phyloP scores from a whole-genome alignment of 805 yeast genomes.

The Debaryomyces maramus region DNA sequence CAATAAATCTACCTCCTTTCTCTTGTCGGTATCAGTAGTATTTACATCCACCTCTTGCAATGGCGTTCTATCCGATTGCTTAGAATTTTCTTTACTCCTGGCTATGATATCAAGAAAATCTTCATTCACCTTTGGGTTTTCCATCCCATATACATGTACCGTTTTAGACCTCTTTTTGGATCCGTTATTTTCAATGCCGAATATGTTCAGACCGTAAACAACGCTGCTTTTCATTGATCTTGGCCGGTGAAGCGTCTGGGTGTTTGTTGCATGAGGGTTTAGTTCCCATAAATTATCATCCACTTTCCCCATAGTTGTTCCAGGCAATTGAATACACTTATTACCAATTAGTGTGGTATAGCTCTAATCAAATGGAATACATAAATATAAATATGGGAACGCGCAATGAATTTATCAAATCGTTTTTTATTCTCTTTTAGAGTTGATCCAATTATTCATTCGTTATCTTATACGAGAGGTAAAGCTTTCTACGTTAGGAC shows the following conservation, averaged over 20 bases:
- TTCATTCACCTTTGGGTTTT: neutral
- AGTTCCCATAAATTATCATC: slow-evolving; percentile 3
- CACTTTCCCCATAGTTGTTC: slow-evolving; percentile 1
- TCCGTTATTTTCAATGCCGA: neutral
- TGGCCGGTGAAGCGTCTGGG: slow-evolving; percentile 3
- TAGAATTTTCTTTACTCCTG: neutral
- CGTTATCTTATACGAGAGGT: neutral
- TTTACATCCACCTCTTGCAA: neutral
- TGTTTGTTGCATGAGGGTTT: neutral
- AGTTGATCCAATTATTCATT: slow-evolving; percentile 1
- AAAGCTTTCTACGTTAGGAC: neutral
- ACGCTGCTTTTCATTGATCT: slow-evolving; percentile 2
- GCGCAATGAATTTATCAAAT: neutral
- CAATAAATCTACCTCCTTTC: neutral
- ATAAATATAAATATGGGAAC: neutral
- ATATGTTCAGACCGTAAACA: slow-evolving; percentile 1
- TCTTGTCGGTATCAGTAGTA: neutral
- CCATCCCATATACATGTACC: slow-evolving; percentile 4
- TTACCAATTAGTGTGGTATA: no score
- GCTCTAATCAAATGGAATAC: no score
- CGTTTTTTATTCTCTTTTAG: neutral
- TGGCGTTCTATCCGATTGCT: neutral
- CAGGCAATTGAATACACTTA: no score
- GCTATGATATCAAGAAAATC: slow-evolving; percentile 2
- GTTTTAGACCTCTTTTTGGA: slow-evolving; percentile 2